These are phyloP conservation scores for Tylopilus orsonianus DNA, from an alignment of 1,284 basidiomycete species.

Conservation along the genomic window DNA sequence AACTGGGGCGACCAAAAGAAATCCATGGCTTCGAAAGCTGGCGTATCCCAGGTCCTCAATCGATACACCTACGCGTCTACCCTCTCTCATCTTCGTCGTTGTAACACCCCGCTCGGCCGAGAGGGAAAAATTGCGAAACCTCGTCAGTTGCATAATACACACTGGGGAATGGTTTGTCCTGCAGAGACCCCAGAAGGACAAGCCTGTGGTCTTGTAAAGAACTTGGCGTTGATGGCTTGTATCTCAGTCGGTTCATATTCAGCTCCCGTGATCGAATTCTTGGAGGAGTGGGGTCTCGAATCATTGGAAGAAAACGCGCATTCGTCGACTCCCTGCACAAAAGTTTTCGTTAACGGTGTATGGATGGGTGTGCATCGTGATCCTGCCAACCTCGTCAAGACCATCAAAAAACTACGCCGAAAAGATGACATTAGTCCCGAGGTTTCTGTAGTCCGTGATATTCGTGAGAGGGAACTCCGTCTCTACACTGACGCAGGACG, in stretches of 20 bases:
- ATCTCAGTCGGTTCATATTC: conserved; percentile 97
- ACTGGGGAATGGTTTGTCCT: conserved; percentile 99
- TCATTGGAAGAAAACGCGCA: conserved; percentile 89
- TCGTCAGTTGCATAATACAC: conserved; percentile 98
- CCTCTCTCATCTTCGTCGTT: conserved; percentile 94
- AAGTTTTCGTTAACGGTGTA: conserved; percentile 99
- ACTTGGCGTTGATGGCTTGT: conserved; percentile 95
- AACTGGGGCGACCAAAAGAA: conserved; percentile 99
- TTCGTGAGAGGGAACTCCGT: conserved; percentile 92
- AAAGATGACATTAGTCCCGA: conserved; percentile 96
- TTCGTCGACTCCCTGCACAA: conserved; percentile 82
- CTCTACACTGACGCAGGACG: conserved; percentile 97
- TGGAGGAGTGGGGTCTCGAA: conserved; percentile 98
- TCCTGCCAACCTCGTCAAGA: conserved; percentile 89
- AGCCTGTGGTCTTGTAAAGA: conserved; percentile 99
- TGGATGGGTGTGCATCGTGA: conserved; percentile 99
- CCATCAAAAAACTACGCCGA: conserved; percentile 88
- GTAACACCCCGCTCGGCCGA: conserved; percentile 96
- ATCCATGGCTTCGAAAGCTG: conserved; percentile 95
- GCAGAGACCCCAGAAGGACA: conserved; percentile 99
- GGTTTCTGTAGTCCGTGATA: conserved; percentile 96
- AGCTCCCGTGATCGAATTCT: conserved; percentile 95
- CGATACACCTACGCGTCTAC: conserved; percentile 99
- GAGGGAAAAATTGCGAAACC: conserved; percentile 99
- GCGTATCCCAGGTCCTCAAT: conserved; percentile 98